Evolutionary conservation across 345 rosid species (phyloP).

Genomic region (Acer negundo): DNA sequence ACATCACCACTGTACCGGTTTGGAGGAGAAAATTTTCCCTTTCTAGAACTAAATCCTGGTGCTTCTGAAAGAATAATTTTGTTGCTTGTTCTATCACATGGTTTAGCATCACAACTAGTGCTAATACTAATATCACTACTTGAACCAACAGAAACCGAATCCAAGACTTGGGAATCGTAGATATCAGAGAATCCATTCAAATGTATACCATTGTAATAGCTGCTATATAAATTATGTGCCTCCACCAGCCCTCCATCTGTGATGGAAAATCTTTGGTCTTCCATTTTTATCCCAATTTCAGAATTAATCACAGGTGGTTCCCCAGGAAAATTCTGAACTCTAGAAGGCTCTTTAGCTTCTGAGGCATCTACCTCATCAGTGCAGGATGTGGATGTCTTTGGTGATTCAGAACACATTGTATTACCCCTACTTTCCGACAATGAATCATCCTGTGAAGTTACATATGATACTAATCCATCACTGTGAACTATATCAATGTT

Average conservation of each 20-base stretch:
- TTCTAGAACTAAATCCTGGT: constrained; percentile 14
- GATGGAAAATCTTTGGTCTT: constrained; percentile 15
- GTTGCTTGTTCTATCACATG: constrained; percentile 15
- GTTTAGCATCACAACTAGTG: constrained; percentile 20
- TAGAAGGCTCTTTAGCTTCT: constrained; percentile 18
- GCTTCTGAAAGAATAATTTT: constrained; percentile 21
- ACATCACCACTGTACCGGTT: constrained; percentile 22
- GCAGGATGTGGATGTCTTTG: constrained; percentile 15
- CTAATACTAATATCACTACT: constrained; percentile 24
- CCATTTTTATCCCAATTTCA: constrained; percentile 20
- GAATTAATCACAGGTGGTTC: constrained; percentile 17
- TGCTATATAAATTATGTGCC: constrained; percentile 8
- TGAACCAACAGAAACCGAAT: constrained; percentile 34
- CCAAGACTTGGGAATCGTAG: constrained; percentile 28
- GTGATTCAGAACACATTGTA: constrained; percentile 17
- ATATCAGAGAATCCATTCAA: constrained; percentile 21
- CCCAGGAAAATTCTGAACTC: constrained; percentile 8
- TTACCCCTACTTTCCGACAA: constrained; percentile 18
- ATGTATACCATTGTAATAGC: constrained; percentile 11
- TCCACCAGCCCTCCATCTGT: constrained; percentile 17
- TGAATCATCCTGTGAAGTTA: constrained; percentile 29
- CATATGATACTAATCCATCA: constrained; percentile 20
- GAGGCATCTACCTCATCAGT: constrained; percentile 23
- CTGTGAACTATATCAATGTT: constrained; percentile 20
- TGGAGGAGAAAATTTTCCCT: constrained; percentile 14